These are phyloP conservation scores for Nakazawaea laoshanensis DNA, from an alignment of 805 yeast species.

Conservation along the genomic window DNA sequence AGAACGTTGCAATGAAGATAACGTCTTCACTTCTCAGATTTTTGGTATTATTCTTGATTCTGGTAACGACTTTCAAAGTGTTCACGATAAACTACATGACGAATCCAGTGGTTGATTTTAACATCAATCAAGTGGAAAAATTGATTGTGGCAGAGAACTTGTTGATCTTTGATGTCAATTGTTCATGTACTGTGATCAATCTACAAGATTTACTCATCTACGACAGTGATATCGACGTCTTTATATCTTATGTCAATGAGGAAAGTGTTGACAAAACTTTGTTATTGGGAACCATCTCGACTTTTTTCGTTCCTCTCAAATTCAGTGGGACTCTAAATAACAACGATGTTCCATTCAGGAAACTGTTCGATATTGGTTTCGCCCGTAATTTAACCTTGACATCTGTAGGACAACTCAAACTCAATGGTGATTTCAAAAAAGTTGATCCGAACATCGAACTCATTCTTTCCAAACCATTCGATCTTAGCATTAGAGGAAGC, in stretches of 20 bases:
- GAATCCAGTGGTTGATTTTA: slow-evolving; percentile 18
- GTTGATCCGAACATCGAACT: slow-evolving; percentile 2
- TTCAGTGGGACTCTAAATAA: slow-evolving; percentile 19
- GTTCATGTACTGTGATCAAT: slow-evolving; percentile 18
- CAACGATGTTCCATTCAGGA: slow-evolving; percentile 2
- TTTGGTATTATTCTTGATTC: slow-evolving; percentile 7
- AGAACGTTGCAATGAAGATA: slow-evolving; percentile 1
- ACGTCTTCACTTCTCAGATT: slow-evolving; percentile 5
- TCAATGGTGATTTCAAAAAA: slow-evolving; percentile 18
- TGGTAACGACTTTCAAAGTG: slow-evolving; percentile 12
- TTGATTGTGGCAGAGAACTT: slow-evolving; percentile 23
- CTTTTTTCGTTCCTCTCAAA: slow-evolving; percentile 21
- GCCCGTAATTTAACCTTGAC: not conserved
- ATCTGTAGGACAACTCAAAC: slow-evolving; percentile 22
- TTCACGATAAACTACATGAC: slow-evolving; percentile 19
- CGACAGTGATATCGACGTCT: slow-evolving; percentile 24
- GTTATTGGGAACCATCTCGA: slow-evolving; percentile 21
- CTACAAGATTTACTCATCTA: slow-evolving; percentile 22
- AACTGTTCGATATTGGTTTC: slow-evolving; percentile 1
- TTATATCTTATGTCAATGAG: slow-evolving; percentile 16
- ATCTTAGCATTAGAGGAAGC: slow-evolving; percentile 22
- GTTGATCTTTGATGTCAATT: slow-evolving; percentile 21
- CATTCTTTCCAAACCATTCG: slow-evolving; percentile 19
- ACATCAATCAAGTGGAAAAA: slow-evolving; percentile 17
- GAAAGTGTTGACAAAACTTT: slow-evolving; percentile 18